Conservation (phyloP, 1,284 basidiomycete genomes). For the Megacollybia platyphylla region DNA sequence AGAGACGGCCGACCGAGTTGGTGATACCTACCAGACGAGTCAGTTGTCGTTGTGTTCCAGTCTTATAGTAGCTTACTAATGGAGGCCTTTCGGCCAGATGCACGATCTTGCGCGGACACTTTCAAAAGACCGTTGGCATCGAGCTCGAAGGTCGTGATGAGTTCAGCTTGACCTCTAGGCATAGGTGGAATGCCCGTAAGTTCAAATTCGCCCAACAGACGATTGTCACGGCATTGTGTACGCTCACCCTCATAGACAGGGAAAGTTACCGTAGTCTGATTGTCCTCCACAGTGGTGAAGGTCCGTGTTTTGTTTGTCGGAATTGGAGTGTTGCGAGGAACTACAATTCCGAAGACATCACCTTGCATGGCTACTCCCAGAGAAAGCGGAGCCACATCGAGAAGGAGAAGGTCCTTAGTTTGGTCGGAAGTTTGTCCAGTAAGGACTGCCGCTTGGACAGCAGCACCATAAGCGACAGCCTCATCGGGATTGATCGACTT, state of each 20-base stretch:
- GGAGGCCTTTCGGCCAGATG: conserved; percentile 91
- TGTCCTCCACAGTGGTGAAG: conserved; percentile 97
- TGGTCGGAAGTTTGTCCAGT: conserved; percentile 95
- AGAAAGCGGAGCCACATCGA: conserved; percentile 92
- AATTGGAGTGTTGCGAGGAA: conserved; percentile 95
- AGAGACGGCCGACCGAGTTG: conserved; percentile 93
- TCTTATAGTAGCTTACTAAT: conserved; percentile 55
- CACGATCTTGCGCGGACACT: conserved; percentile 90
- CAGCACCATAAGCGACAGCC: conserved; percentile 92
- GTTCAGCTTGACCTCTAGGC: conserved; percentile 93
- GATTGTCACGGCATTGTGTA: conserved; percentile 94
- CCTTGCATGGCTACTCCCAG: conserved; percentile 98
- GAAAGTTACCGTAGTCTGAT: conserved; percentile 97
- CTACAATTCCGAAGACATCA: conserved; percentile 93
- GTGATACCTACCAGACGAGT: conserved; percentile 52
- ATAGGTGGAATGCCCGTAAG: conserved; percentile 94
- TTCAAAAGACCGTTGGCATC: conserved; percentile 95
- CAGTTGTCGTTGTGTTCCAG: not conserved
- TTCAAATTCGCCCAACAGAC: conserved; percentile 95
- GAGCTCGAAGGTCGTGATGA: conserved; percentile 94
- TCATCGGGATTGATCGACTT: conserved; percentile 98
- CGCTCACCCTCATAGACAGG: conserved; percentile 98
- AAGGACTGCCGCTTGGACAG: conserved; percentile 93
- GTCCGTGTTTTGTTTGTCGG: conserved; percentile 93
- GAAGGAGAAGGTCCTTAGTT: conserved; percentile 88